phyloP scores from a whole-genome alignment of 805 yeast species.

The Cyberlindnera sargentensis region DNA sequence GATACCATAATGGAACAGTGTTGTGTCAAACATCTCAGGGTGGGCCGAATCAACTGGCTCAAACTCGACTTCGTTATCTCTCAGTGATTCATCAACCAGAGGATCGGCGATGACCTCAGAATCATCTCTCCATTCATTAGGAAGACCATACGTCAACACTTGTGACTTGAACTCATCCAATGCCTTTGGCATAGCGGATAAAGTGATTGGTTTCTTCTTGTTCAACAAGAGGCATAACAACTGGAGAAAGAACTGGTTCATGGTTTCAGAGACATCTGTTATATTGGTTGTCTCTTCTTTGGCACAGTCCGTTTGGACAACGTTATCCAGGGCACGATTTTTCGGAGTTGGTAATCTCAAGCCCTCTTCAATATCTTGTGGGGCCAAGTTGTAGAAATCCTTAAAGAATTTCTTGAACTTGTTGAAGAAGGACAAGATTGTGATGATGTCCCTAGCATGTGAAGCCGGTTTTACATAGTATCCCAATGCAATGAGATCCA shows the following conservation, averaged over 20 bases:
- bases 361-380: conserved; percentile 23
- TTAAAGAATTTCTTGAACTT: conserved; percentile 16
- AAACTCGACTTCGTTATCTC: conserved; percentile 2
- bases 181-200: conserved; percentile 8
- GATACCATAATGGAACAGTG: conserved; percentile 6
- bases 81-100: not conserved
- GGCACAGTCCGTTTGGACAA: conserved; percentile 5
- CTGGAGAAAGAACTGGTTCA: conserved; percentile 11
- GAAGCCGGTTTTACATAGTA: conserved; percentile 20
- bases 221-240: conserved; percentile 15
- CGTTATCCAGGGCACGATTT: conserved; percentile 11
- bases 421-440: conserved; percentile 15
- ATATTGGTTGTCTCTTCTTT: conserved; percentile 1
- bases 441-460: conserved; percentile 18
- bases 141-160: conserved; percentile 18
- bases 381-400: conserved; percentile 16
- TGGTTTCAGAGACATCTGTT: conserved; percentile 9
- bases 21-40: conserved; percentile 14
- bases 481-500: conserved; percentile 19
- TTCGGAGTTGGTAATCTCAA: conserved; percentile 10
- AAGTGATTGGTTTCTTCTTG: conserved; percentile 9
- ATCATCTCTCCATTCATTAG: conserved; percentile 25
- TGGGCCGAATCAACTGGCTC: conserved; percentile 18
- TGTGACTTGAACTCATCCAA: conserved; percentile 12
- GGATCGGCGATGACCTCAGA: conserved; percentile 9